A percentile compares a stretch with the other conserved stretches of the same genome.
phyloP scores from a whole-genome alignment of 257 asterid species.

The Jacaranda copaia region DNA sequence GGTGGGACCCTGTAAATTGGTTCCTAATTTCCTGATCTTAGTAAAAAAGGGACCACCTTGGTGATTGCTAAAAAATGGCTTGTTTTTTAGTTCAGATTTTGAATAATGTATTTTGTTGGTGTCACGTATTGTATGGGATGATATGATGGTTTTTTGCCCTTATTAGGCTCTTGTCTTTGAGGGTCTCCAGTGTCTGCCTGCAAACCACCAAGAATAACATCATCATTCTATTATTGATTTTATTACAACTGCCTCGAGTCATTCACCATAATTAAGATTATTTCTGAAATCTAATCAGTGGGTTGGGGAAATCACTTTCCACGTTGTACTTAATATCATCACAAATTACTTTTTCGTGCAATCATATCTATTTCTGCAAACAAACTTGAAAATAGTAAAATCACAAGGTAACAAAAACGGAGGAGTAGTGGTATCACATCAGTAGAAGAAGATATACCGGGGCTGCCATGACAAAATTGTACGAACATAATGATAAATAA shows the following conservation, averaged over 20 bases:
- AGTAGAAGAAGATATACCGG: background rate
- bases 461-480: background rate
- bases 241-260: constrained; percentile 30
- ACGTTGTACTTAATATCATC: constrained; percentile 31
- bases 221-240: constrained; percentile 44
- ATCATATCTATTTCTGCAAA: background rate
- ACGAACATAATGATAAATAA: too few species aligned
- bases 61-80: constrained; percentile 23
- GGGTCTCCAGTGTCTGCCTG: constrained; percentile 12
- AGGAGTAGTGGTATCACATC: background rate
- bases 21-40: constrained; percentile 36
- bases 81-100: constrained; percentile 15
- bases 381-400: background rate
- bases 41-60: constrained; percentile 33
- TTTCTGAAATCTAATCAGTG: constrained; percentile 31
- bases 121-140: constrained; percentile 30
- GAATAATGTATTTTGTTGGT: constrained; percentile 32
- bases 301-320: constrained; percentile 35
- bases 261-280: constrained; percentile 33
- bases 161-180: constrained; percentile 29
- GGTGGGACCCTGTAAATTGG: constrained; percentile 34
- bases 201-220: constrained; percentile 5
- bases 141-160: constrained; percentile 46
- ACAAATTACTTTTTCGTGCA: constrained; percentile 19
- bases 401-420: background rate